Evolutionary conservation across 352 stramenopile species (phyloP), one percentile per base, ranked within the genome.

Genomic region (Pythium utonaiense): DNA sequence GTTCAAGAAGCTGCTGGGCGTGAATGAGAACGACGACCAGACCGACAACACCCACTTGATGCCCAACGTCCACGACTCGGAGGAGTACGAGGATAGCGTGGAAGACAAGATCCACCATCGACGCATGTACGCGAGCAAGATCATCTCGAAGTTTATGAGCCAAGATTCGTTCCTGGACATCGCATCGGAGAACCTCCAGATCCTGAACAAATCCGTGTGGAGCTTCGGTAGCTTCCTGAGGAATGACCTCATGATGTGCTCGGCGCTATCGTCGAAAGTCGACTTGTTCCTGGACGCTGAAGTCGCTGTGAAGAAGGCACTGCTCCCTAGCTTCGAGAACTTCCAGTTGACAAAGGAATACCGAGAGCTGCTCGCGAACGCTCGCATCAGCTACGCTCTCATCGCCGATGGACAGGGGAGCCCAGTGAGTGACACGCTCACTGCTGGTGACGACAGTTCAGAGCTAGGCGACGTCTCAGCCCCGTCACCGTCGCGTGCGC

Each of bases 141-240:
- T 94, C 64, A 91, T 94, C 57, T 40, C 72, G 62, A 94, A 94
- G 67, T 94, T 91, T 65, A 93, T 94, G 80, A 87, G 69, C 60
- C 73, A 83, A 28, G 85, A 89, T 67, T 81, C 85, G 27, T 94
- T 92, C 51, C 50, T 94, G 12, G 77, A 94, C 57, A 92, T 94
- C 40, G 79, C 83, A 33, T 83, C 67, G 3, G 84, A 92, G 60
- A 89, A 89, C 57, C 61, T 91, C 42, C 65, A 69, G 44, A 90
- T 92, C 34, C 61, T 91, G 9, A 89, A 90, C 72, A 90, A 91
- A 65, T 88, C 85, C 42, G 80, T 94, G 22, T 82, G 69, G 60
- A 91, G 75, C 57, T 94, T 93, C 56, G 85, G 85, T 10, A 83
- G 72, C 34, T 77, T 91, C 17, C 53, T 94, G 24, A 69, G 71